Percentiles rank a stretch among this genome's conserved stretches.
phyloP scores from a whole-genome alignment of 2,329 filamentous ascomycete genomes.

The Dactylellina drechsleri region DNA sequence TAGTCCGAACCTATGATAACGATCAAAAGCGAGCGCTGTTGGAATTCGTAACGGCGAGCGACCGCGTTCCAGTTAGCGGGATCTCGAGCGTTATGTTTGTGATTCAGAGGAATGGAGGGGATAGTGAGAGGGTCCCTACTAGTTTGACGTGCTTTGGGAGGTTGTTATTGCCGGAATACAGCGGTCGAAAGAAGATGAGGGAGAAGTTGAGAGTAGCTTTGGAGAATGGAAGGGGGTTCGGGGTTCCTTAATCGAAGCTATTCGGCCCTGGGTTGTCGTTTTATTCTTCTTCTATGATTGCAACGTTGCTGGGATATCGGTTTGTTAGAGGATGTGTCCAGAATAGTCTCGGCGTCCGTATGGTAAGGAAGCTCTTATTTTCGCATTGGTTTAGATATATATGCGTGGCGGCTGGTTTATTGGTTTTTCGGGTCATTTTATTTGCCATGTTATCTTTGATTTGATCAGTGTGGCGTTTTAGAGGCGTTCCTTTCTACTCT shows the following conservation, averaged over 20 bases:
- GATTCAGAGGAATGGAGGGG: slow-evolving; percentile 79
- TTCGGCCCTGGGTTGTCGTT: no score
- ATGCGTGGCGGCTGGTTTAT: no score
- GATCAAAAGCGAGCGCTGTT: slow-evolving; percentile 79
- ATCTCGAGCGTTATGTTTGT: slow-evolving; percentile 83
- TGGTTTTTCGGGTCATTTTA: no score
- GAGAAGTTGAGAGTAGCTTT: slow-evolving; percentile 84
- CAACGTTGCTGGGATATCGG: no score
- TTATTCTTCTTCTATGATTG: no score
- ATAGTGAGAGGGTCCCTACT: slow-evolving; percentile 73
- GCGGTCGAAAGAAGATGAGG: slow-evolving; percentile 71
- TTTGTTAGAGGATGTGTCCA: no score
- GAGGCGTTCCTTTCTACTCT: no score
- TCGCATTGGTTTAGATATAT: no score
- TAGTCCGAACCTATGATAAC: slow-evolving; percentile 75
- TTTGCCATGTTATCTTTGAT: no score
- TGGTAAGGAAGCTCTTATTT: no score
- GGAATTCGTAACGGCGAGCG: slow-evolving; percentile 94
- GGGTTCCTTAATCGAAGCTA: slow-evolving; percentile 70
- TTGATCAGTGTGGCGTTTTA: no score
- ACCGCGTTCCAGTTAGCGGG: slow-evolving; percentile 87
- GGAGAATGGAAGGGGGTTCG: slow-evolving; percentile 89
- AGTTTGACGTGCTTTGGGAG: slow-evolving; percentile 95
- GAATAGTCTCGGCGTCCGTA: no score
- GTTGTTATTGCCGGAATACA: slow-evolving; percentile 84